Evolutionary conservation across 176 grass and related monocot genomes (phyloP).

Genomic region (Carex myosuroides): DNA sequence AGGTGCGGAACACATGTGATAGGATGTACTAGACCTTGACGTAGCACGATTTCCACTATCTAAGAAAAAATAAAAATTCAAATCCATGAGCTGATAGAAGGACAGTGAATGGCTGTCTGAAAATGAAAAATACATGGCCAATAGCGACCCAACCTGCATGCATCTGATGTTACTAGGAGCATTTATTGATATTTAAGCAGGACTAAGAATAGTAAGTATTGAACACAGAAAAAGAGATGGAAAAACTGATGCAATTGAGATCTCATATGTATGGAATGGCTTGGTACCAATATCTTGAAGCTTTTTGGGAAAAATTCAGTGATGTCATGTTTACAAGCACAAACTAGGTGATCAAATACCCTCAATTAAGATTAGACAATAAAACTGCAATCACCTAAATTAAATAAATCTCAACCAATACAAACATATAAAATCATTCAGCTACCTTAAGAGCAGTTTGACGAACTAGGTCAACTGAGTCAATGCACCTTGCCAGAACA

Average conservation of each 20-base stretch:
- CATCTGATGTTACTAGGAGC: background rate
- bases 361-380: background rate
- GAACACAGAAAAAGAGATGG: background rate
- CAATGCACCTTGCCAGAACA: conserved; percentile 92
- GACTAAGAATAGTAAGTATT: background rate
- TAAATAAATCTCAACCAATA: conserved; percentile 3
- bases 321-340: background rate
- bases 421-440: background rate
- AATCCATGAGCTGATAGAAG: conserved; percentile 6
- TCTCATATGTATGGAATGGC: background rate
- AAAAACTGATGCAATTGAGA: background rate
- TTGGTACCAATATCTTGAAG: background rate
- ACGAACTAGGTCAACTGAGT: conserved; percentile 73
- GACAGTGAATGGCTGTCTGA: conserved; percentile 6
- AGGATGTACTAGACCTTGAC: conserved; percentile 93
- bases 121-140: conserved; percentile 9
- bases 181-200: background rate
- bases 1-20: conserved; percentile 92
- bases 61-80: conserved; percentile 26
- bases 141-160: background rate
- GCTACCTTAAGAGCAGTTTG: conserved; percentile 78
- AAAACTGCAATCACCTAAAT: background rate
- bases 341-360: background rate
- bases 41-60: conserved; percentile 99
- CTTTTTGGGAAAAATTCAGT: background rate